phyloP scores from a whole-genome alignment of 495 filamentous ascomycete genomes.

The Entonaema liquescens region DNA sequence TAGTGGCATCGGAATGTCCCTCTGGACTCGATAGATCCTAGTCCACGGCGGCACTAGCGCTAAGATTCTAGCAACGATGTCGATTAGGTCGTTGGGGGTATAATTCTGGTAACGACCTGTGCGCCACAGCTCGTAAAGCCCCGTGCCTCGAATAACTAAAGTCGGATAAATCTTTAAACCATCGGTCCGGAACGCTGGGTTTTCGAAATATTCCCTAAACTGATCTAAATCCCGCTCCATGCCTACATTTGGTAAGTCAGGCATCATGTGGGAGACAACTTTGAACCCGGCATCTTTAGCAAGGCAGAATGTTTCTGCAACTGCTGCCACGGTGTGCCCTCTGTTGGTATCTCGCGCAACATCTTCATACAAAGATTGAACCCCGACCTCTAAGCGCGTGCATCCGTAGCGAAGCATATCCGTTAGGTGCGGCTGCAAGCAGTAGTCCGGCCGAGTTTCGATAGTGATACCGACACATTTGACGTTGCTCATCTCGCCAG shows the following conservation, averaged over 20 bases:
- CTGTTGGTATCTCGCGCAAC: slow-evolving; percentile 98
- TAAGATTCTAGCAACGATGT: slow-evolving; percentile 93
- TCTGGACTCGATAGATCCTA: slow-evolving; percentile 96
- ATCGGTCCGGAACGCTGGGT: slow-evolving; percentile 95
- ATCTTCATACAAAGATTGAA: slow-evolving; percentile 97
- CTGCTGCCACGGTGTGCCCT: slow-evolving; percentile 93
- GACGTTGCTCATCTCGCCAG: slow-evolving; percentile 89
- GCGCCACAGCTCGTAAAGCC: slow-evolving; percentile 96
- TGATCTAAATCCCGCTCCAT: slow-evolving; percentile 98
- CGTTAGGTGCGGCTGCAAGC: slow-evolving; percentile 87
- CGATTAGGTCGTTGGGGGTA: slow-evolving; percentile 93
- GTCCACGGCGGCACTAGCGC: slow-evolving; percentile 97
- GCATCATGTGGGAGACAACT: slow-evolving; percentile 99
- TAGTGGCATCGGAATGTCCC: slow-evolving; percentile 98
- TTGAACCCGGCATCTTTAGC: slow-evolving; percentile 99
- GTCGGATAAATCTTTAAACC: slow-evolving; percentile 98
- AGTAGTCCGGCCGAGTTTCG: slow-evolving; percentile 96
- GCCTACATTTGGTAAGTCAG: slow-evolving; percentile 95
- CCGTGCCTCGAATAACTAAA: slow-evolving; percentile 95
- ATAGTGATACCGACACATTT: slow-evolving; percentile 99
- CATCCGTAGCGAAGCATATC: slow-evolving; percentile 97
- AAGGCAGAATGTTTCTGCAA: slow-evolving; percentile 92
- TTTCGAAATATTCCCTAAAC: slow-evolving; percentile 97
- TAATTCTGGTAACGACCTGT: slow-evolving; percentile 98
- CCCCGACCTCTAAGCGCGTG: slow-evolving; percentile 91